Evolutionary conservation across 495 filamentous ascomycete genomes (phyloP), one percentile per base, ranked within the genome.

Genomic region (Penicillium riverlandense): DNA sequence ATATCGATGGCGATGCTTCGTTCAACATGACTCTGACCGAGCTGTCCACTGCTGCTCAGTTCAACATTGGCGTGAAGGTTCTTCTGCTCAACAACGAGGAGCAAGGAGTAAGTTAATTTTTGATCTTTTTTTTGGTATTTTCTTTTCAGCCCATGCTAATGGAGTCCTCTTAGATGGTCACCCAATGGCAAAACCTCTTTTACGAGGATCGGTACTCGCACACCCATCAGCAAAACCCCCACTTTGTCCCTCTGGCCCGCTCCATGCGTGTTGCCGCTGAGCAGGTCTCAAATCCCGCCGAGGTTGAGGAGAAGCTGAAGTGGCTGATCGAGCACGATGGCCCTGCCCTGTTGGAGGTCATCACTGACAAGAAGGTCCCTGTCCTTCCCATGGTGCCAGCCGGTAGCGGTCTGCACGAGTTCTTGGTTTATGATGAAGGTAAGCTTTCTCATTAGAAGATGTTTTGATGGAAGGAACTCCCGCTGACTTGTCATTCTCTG

Each of bases 21-120:
- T 95, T 97, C 72, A 82, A 82, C 70, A 97, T 97, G 91, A 96
- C 91, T 28, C 72, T 95, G 41, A 91, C 88, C 11, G 92, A 96
- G 65, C 77, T 97, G 40, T 83, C 83, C 13, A 96, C 91, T 2
- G 88, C 87, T 34, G 79, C 82, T 11, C 89, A 97, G 63, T 95
- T 95, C 73, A 80, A 88, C 63, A 94, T 97, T 60, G 88, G 84
- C 44, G 83, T 92, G 63, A 96, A 96, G 74, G 74, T 96, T 44
- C 84, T 97, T 46, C 71, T 97, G 38, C 63, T 97, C 8, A 96
- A 96, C 69, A 96, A 97, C 62, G 92, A 95, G 67, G 88, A 95
- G 61, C 91, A 96, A 66, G 72, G 63, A 90, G 52, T 54, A 54
- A 41, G 48, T 5, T 11, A 29, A 6, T 37, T n/a, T 12, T 15